Evolutionary conservation across 768 basidiomycete species (phyloP), one percentile per base, ranked within the genome.

Genomic region (Lactarius sp.): DNA sequence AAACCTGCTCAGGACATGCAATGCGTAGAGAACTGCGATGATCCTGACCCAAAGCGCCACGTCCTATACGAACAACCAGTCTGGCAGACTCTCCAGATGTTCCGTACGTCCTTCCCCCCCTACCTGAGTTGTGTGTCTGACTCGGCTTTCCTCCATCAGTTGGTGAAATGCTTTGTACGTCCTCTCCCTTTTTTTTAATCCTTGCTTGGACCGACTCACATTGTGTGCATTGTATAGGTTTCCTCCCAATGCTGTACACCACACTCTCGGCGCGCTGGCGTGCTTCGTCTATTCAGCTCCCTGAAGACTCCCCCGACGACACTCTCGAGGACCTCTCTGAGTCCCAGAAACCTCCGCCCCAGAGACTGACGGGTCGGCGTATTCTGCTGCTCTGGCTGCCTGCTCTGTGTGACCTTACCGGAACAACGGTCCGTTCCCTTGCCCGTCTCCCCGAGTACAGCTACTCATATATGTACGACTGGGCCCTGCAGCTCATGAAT

Each of bases 41-140:
- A 86, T 67, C 82, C 82, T 42, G 78, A 91, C 74, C 82, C 86
- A 2, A 65, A 70, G 3, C 77, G 78, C 41, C 85, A 82, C 59
- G 80, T 94, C 54, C 81, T 92, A 36, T 98, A 90, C 73, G 94
- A 98, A 71, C 96, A 98, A 73, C 94, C 94, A 5, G 92, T 96
- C 31, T 90, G 92, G 90, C 92, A 94, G 75, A 92, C 85, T 14
- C 81, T 93, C 46, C 90, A 92, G 74, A 94, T 92, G 90, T 92
- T 92, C 75, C 79, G 89, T 91, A 71, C 74, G 88, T 82, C 67
- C 71, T 66, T 63, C 60, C 59, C 37, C 31, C 16, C n/a, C 64
- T 68, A 41, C 69, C 67, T 27, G 61, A 10, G 47, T 51, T 20
- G 33, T 16, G 12, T 33, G 8, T 52, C 60, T 67, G 68, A 81